These are phyloP conservation scores for Boletus patriciae DNA, from an alignment of 768 basidiomycete species.

Conservation along the genomic window DNA sequence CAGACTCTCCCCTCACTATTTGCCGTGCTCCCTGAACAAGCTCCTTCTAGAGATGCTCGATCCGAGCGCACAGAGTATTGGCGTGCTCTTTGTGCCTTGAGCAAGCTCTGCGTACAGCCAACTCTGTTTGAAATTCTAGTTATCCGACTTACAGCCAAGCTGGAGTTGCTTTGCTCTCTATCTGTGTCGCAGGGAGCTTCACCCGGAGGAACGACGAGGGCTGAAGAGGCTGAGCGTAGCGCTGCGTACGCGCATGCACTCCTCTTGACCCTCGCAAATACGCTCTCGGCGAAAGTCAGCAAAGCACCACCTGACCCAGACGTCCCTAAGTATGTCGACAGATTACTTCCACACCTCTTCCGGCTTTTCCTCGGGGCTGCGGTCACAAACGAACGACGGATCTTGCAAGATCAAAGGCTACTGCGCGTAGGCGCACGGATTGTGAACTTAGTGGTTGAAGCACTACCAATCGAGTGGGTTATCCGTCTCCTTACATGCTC, in stretches of 20 bases:
- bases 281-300: conserved; percentile 53
- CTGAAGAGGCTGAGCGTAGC: conserved; percentile 52
- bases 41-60: conserved; percentile 55
- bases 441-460: conserved; percentile 64
- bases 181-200: conserved; percentile 12
- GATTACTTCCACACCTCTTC: conserved; percentile 69
- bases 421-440: conserved; percentile 56
- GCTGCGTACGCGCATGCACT: conserved; percentile 87
- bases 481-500: not conserved
- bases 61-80: conserved; percentile 63
- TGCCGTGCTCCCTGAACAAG: conserved; percentile 63
- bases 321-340: conserved; percentile 77
- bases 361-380: conserved; percentile 56
- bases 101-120: conserved; percentile 68
- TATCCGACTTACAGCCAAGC: conserved; percentile 70
- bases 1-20: conserved; percentile 84
- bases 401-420: conserved; percentile 39
- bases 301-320: conserved; percentile 57
- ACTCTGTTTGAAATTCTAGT: conserved; percentile 84
- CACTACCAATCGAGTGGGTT: conserved; percentile 64
- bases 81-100: conserved; percentile 65
- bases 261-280: conserved; percentile 64
- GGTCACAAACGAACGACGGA: conserved; percentile 23
- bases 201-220: not conserved
- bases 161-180: conserved; percentile 64